Evolutionary conservation across 495 filamentous ascomycete species (phyloP).

Genomic region (Staphylotrichum longicolle): DNA sequence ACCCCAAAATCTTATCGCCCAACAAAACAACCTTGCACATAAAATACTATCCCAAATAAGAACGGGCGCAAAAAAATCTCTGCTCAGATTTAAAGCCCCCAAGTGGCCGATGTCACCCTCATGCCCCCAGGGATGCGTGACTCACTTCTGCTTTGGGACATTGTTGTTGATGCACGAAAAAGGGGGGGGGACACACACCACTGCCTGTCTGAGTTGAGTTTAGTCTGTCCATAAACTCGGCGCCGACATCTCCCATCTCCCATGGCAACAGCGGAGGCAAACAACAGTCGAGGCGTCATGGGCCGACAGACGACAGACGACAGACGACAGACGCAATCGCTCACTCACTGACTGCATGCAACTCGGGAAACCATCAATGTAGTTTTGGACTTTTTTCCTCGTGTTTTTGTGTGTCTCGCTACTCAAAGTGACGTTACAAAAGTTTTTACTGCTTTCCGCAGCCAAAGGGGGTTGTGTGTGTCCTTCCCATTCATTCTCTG

Average conservation of each 20-base stretch:
- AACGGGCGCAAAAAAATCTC: neutral
- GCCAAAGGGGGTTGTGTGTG: neutral
- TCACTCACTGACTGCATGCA: too few species aligned
- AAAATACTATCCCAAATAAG: neutral
- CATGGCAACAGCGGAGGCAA: too few species aligned
- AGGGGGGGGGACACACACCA: neutral
- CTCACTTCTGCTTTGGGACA: neutral
- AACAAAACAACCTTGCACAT: neutral
- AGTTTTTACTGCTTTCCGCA: neutral
- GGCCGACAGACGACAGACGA: too few species aligned
- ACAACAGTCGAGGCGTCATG: too few species aligned
- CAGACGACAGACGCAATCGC: too few species aligned
- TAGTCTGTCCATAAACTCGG: too few species aligned
- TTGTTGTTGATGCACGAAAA: neutral
- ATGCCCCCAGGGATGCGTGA: neutral
- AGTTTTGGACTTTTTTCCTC: conserved; percentile 10
- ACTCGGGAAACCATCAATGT: neutral
- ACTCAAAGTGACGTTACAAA: neutral
- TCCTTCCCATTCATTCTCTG: neutral
- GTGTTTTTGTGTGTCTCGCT: conserved; percentile 10
- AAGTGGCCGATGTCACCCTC: neutral
- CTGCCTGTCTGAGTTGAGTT: too few species aligned
- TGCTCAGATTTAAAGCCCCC: neutral
- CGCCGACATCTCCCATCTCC: too few species aligned
- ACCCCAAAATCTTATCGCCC: neutral